Conservation (phyloP, 1,284 basidiomycete species). For the Heterobasidion occidentale region DNA sequence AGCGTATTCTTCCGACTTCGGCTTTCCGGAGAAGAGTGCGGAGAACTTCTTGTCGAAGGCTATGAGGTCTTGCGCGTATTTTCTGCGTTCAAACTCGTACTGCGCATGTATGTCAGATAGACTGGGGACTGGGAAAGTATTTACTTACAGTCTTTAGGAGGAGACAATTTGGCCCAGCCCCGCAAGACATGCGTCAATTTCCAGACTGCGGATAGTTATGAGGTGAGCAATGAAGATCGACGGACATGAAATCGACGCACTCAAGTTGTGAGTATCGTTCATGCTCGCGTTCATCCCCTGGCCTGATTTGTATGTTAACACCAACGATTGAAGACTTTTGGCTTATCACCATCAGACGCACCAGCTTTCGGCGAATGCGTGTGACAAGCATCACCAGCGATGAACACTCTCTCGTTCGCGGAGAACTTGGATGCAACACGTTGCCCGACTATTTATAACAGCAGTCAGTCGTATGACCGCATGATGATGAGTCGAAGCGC, state of each 20-base stretch:
- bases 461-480: not conserved
- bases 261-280: slow-evolving; percentile 77
- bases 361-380: slow-evolving; percentile 74
- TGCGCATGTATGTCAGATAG: slow-evolving; percentile 17
- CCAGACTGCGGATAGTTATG: slow-evolving; percentile 42
- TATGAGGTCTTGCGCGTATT: slow-evolving; percentile 77
- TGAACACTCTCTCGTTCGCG: slow-evolving; percentile 65
- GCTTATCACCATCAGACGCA: slow-evolving; percentile 2
- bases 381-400: slow-evolving; percentile 77
- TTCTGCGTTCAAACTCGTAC: slow-evolving; percentile 67
- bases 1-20: slow-evolving; percentile 43
- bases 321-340: not conserved
- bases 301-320: slow-evolving; percentile 35
- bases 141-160: slow-evolving; percentile 64
- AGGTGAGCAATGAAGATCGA: not conserved
- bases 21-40: slow-evolving; percentile 71
- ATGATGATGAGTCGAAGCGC: slow-evolving; percentile 6
- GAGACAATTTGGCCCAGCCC: slow-evolving; percentile 56
- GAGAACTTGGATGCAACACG: slow-evolving; percentile 68
- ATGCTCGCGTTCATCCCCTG: slow-evolving; percentile 71
- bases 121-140: not conserved
- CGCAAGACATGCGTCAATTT: slow-evolving; percentile 69
- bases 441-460: slow-evolving; percentile 49
- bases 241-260: slow-evolving; percentile 21
- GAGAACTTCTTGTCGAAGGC: slow-evolving; percentile 74